A percentile compares a stretch with the other conserved stretches of the same genome.
These are phyloP conservation scores for Podospora pseudocomata DNA, from an alignment of 495 filamentous ascomycete genomes.

Conservation along the genomic window DNA sequence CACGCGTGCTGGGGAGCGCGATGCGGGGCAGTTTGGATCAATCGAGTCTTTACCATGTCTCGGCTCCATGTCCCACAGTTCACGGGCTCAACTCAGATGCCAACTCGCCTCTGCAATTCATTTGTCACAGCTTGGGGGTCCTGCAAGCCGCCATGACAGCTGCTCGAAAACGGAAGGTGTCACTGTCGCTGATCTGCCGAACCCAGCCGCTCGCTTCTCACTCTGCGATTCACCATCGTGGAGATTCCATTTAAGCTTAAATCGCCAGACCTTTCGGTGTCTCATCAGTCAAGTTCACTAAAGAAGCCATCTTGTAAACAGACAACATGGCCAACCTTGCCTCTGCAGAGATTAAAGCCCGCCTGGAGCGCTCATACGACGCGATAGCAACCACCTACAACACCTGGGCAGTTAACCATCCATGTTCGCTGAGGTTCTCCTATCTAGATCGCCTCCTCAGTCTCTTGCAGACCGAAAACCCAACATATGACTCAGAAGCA, in stretches of 20 bases:
- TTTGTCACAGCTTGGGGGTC: constrained; percentile 1
- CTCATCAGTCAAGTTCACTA: too few species aligned
- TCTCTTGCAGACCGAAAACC: constrained; percentile 10
- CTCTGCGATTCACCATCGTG: background rate
- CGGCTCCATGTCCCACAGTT: background rate
- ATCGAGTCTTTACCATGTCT: too few species aligned
- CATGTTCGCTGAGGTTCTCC: constrained; percentile 14
- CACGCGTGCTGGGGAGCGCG: background rate
- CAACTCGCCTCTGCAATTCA: background rate
- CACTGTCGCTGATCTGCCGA: background rate
- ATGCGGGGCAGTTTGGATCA: background rate
- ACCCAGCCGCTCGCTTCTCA: background rate
- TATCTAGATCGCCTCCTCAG: constrained; percentile 28
- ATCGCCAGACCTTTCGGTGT: background rate
- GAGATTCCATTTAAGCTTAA: background rate
- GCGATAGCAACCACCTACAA: constrained; percentile 33
- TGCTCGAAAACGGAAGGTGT: background rate
- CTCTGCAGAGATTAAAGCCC: constrained; percentile 29
- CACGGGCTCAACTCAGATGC: background rate
- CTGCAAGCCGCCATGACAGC: too few species aligned
- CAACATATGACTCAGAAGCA: background rate
- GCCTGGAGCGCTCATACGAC: constrained; percentile 36
- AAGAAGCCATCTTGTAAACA: background rate
- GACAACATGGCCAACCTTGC: constrained; percentile 11
- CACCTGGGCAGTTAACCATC: constrained; percentile 27